A percentile compares a stretch with the other conserved stretches of the same genome.
phyloP scores from a whole-genome alignment of 805 yeast species.

The Starmerella bombi region DNA sequence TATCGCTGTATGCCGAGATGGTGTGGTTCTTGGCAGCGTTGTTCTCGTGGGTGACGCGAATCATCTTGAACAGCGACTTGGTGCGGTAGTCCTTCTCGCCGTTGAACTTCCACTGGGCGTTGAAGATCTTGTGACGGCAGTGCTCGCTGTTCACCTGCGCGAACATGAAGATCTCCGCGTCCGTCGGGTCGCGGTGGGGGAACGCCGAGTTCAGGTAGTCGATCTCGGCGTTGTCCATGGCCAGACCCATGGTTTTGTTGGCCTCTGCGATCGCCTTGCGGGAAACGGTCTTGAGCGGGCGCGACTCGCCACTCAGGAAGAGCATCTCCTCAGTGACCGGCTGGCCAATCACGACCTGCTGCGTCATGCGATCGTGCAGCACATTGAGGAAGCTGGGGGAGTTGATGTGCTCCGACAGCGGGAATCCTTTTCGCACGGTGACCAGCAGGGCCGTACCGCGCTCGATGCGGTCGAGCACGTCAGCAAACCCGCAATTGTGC shows the following conservation, averaged over 20 bases:
- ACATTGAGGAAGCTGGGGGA: slow-evolving; percentile 50
- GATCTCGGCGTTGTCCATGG: slow-evolving; percentile 89
- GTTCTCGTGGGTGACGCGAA: slow-evolving; percentile 69
- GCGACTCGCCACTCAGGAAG: slow-evolving; percentile 67
- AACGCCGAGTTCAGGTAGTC: slow-evolving; percentile 76
- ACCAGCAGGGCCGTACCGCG: slow-evolving; percentile 73
- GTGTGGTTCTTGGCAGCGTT: slow-evolving; percentile 66
- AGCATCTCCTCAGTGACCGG: slow-evolving; percentile 36
- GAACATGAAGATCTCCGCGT: slow-evolving; percentile 95
- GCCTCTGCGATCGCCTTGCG: slow-evolving; percentile 56
- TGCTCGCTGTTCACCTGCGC: slow-evolving; percentile 99
- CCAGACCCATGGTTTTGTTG: slow-evolving; percentile 75
- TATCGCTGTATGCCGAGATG: slow-evolving; percentile 88
- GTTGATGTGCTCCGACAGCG: slow-evolving; percentile 42
- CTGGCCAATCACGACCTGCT: slow-evolving; percentile 37
- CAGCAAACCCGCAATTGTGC: slow-evolving; percentile 69
- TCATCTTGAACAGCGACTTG: slow-evolving; percentile 77
- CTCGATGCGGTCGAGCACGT: slow-evolving; percentile 69
- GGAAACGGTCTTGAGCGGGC: slow-evolving; percentile 52
- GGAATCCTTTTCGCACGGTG: slow-evolving; percentile 57
- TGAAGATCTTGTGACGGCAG: slow-evolving; percentile 97
- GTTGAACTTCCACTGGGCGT: slow-evolving; percentile 90
- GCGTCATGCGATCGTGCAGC: slow-evolving; percentile 92
- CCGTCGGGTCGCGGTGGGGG: slow-evolving; percentile 85
- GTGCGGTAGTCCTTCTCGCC: slow-evolving; percentile 61